Conservation (phyloP, 1,139 yeast genomes). For the Pneumocystis oryctolagi region DNA sequence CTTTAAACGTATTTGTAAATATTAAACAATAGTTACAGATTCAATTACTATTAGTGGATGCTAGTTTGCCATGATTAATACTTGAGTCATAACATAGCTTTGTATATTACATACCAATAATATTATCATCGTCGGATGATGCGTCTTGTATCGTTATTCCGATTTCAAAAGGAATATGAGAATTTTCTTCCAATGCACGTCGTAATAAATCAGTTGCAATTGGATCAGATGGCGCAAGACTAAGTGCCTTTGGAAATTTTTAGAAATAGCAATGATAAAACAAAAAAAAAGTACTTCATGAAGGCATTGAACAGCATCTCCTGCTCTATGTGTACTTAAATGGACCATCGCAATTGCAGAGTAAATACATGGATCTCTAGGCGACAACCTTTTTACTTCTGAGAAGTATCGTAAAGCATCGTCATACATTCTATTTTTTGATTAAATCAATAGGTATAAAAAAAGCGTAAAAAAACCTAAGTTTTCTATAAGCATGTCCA, state of each 20-base stretch:
- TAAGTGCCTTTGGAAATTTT: conserved; percentile 32
- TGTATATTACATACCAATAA: background rate
- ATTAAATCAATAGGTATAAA: background rate
- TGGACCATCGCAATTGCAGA: conserved; percentile 76
- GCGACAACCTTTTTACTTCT: conserved; percentile 55
- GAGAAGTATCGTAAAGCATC: conserved; percentile 63
- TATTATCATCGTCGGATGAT: background rate
- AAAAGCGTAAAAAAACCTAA: conserved; percentile 25
- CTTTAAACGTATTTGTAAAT: background rate
- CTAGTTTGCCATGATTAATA: background rate
- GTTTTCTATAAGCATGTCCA: conserved; percentile 76
- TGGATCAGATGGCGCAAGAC: conserved; percentile 66
- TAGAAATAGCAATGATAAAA: background rate
- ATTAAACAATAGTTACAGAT: background rate
- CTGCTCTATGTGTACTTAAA: conserved; percentile 49
- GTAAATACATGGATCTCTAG: conserved; percentile 58
- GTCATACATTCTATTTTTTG: conserved; percentile 31
- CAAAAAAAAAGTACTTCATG: conserved; percentile 39
- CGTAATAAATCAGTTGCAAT: conserved; percentile 68
- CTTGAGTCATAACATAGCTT: background rate
- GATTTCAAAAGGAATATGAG: background rate
- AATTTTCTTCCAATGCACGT: conserved; percentile 62
- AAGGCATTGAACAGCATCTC: conserved; percentile 57
- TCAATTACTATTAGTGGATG: background rate
- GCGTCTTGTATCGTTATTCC: background rate